These are phyloP conservation scores for Quercus berberidifolia DNA, from an alignment of 306 rosid genomes.

Conservation along the genomic window DNA sequence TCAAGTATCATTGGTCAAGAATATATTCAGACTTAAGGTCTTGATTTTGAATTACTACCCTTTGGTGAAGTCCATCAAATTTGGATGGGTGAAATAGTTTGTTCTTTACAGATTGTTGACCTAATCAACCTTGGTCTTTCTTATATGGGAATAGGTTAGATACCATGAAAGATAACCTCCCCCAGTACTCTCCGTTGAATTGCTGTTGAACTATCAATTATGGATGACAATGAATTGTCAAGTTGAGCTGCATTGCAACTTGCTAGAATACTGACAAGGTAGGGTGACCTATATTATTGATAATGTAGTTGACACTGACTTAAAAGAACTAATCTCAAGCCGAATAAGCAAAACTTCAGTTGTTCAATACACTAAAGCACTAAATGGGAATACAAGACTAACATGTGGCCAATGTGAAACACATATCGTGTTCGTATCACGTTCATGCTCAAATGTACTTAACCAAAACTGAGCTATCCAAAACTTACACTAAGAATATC, in stretches of 20 bases:
- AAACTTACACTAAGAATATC: no score
- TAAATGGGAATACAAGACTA: no score
- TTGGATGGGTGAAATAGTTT: background rate
- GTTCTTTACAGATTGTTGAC: background rate
- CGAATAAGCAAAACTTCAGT: no score
- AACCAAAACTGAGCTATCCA: no score
- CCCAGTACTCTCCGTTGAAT: background rate
- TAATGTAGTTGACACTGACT: conserved; percentile 1
- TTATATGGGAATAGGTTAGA: background rate
- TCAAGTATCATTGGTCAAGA: no score
- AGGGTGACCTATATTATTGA: background rate
- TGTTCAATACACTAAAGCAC: no score
- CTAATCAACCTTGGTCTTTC: background rate
- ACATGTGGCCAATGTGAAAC: no score
- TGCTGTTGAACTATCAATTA: background rate
- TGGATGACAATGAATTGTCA: background rate
- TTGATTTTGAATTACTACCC: no score
- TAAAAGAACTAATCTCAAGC: background rate
- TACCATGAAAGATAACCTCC: background rate
- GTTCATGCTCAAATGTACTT: no score
- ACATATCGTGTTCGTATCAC: no score
- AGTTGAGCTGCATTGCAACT: conserved; percentile 17
- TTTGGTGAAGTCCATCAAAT: no score
- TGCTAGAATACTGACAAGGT: conserved; percentile 12
- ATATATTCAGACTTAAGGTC: no score